phyloP scores from a whole-genome alignment of 768 basidiomycete species.

The Leccinum variicolor region DNA sequence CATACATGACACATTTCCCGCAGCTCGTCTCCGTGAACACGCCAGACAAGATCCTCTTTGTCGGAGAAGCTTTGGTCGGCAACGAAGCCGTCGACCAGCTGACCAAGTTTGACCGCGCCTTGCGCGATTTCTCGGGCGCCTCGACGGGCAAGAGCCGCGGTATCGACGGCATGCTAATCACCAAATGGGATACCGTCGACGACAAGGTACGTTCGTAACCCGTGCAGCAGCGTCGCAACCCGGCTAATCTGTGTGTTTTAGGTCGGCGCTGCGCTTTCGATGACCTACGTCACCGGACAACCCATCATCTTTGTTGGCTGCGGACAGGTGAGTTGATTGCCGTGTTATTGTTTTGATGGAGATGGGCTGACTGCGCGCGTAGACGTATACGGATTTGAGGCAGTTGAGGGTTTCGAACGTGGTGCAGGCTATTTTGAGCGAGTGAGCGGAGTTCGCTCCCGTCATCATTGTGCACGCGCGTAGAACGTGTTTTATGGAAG shows the following conservation, averaged over 20 bases:
- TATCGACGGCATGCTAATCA: conserved; percentile 97
- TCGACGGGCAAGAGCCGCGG: conserved; percentile 73
- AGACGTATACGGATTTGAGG: conserved; percentile 96
- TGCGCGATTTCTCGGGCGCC: conserved; percentile 86
- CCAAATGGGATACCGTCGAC: conserved; percentile 99
- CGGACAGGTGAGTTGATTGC: conserved; percentile 67
- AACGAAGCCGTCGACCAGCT: conserved; percentile 99
- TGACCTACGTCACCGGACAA: conserved; percentile 99
- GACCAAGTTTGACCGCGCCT: conserved; percentile 91
- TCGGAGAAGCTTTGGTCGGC: conserved; percentile 96
- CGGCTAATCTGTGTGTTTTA: conserved; percentile 28
- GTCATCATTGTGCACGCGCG: neutral
- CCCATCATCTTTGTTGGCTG: conserved; percentile 98
- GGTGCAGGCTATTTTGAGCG: conserved; percentile 86
- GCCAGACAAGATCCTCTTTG: conserved; percentile 97
- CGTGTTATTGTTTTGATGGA: neutral
- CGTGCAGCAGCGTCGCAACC: neutral
- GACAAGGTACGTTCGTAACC: conserved; percentile 64
- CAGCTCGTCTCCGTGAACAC: conserved; percentile 90
- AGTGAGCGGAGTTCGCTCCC: neutral
- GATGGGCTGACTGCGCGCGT: conserved; percentile 5
- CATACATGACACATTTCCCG: conserved; percentile 1
- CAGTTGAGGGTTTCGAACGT: conserved; percentile 90
- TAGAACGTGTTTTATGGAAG: neutral
- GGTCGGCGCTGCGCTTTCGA: conserved; percentile 97